Conservation (phyloP, 768 basidiomycete species). For the Serendipita indica region DNA sequence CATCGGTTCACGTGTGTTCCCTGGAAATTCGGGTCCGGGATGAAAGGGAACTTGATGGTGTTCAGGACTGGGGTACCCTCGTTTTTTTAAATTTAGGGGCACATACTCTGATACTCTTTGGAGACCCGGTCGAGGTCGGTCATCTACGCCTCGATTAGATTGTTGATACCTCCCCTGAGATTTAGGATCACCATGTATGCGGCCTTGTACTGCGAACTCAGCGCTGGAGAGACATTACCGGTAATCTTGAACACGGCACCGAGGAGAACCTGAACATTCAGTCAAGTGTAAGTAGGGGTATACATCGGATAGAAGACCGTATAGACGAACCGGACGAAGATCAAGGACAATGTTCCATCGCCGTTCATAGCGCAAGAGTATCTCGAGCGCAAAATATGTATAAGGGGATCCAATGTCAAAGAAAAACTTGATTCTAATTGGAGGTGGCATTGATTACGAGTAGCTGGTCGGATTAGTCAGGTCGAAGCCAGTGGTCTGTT, state of each 20-base stretch:
- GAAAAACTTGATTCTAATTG: background rate
- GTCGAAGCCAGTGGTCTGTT: too few species aligned
- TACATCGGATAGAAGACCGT: background rate
- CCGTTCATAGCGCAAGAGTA: slow-evolving; percentile 10
- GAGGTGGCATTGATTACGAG: background rate
- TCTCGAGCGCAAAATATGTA: slow-evolving; percentile 8
- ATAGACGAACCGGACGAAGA: background rate
- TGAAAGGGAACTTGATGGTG: background rate
- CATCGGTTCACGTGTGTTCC: background rate
- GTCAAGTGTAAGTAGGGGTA: background rate
- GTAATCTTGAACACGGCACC: slow-evolving; percentile 8
- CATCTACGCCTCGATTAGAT: background rate
- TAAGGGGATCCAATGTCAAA: slow-evolving; percentile 11
- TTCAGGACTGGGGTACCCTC: background rate
- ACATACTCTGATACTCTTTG: background rate
- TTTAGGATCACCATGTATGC: background rate
- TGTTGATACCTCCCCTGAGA: too few species aligned
- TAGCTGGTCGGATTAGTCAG: too few species aligned
- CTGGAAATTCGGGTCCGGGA: background rate
- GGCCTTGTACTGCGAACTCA: background rate
- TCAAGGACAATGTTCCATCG: slow-evolving; percentile 6
- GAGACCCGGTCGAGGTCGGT: background rate
- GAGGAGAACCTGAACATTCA: background rate
- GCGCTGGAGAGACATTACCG: background rate
- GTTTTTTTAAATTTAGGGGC: background rate